Conservation (phyloP, 2,329 filamentous ascomycete species). For the Parastagonospora avenae region DNA sequence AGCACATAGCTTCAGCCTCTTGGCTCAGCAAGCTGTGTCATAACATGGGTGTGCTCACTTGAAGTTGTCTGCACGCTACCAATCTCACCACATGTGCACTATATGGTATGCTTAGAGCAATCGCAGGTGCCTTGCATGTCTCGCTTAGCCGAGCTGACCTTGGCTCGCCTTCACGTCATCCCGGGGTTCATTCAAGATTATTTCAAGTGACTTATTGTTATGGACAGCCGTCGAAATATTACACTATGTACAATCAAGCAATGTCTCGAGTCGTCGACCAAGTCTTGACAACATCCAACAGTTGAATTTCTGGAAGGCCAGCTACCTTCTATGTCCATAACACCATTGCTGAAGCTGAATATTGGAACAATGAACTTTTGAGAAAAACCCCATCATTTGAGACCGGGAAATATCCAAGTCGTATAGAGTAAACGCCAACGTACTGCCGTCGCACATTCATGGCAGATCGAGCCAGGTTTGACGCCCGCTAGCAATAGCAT, state of each 20-base stretch:
- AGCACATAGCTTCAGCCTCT: too few species aligned
- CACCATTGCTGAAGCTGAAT: background rate
- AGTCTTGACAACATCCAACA: slow-evolving; percentile 11
- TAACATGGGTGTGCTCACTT: too few species aligned
- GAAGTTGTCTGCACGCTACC: too few species aligned
- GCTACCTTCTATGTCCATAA: background rate
- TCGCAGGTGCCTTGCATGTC: slow-evolving; percentile 8
- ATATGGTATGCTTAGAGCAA: background rate
- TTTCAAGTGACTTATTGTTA: slow-evolving; percentile 13
- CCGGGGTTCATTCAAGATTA: slow-evolving; percentile 13
- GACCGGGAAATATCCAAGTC: slow-evolving; percentile 1
- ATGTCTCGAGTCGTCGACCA: slow-evolving; percentile 11
- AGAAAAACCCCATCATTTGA: slow-evolving; percentile 18
- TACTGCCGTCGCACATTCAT: slow-evolving; percentile 22
- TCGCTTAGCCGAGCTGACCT: slow-evolving; percentile 13
- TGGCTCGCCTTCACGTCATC: slow-evolving; percentile 22
- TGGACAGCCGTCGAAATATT: slow-evolving; percentile 18
- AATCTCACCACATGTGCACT: background rate
- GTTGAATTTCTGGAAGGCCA: background rate
- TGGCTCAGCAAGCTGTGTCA: too few species aligned
- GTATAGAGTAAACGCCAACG: slow-evolving; percentile 28
- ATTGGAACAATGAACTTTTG: slow-evolving; percentile 29
- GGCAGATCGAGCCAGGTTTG: slow-evolving; percentile 11
- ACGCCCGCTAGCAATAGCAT: slow-evolving; percentile 41
- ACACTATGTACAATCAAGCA: slow-evolving; percentile 30